Base-by-base conservation (phyloP, 805 yeast species). In the Aciculoconidium aculeatum region DNA sequence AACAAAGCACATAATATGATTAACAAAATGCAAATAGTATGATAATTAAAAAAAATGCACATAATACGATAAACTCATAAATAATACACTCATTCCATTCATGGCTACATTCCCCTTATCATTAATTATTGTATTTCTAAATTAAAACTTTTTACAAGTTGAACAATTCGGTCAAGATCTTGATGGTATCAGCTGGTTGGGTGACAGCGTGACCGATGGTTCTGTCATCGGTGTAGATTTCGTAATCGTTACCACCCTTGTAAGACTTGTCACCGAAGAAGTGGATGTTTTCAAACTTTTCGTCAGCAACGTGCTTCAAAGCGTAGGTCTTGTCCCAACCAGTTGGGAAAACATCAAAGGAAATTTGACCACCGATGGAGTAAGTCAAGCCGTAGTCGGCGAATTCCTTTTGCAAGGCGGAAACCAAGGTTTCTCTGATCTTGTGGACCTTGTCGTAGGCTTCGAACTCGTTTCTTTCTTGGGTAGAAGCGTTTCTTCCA, bases 271-370 rank as follows among this genome's bases (percentile, higher is more conserved):
- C 99, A 67, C 99, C 98, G 56, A 92, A 92, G 78, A 92, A 92
- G 70, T 92, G 97, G 51, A 92, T 86, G 48, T 76, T 72, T 52
- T 77, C 71, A 69, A 88, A 92, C 43, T 81, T 77, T 64, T 90
- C 96, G 37, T 70, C 61, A 51, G 66, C 85, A 48, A 92, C 88
- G 65, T 90, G 98, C 64, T 81, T 87, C 57, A 92, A 75, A 64
- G 95, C 85, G 71, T 90, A 92, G 39, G 99, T 92, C 77, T 92
- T 92, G 67, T 92, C 99, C 99, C 99, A 92, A 55, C 99, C 98
- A 41, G 96, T 85, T 70, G 99, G 99, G 90, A 92, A 92, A 42
- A 92, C 97, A 54, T 92, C 99, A 52, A 92, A 92, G 19, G 97
- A 90, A 60, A 92, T 92, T 74, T 92, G 97, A 49, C 99, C 99